Evolutionary conservation across 768 basidiomycete genomes (phyloP).

Genomic region (Obba rivulosa): DNA sequence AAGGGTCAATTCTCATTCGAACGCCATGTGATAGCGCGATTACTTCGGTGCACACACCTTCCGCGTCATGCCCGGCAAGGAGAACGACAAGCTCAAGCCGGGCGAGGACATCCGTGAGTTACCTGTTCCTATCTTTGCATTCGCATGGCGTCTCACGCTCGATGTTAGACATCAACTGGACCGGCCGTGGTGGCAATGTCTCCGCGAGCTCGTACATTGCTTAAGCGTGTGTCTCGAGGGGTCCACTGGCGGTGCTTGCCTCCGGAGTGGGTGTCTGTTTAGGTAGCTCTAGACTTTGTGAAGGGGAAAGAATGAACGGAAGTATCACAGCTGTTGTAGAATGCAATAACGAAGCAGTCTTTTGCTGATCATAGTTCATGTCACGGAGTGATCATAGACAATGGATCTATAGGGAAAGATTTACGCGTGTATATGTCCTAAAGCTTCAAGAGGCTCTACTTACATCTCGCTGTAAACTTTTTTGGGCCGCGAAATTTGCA

Average conservation of each 20-base stretch:
- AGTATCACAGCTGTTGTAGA: conserved; percentile 1
- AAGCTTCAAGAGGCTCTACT: too few relatives aligned
- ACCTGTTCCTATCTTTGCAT: neutral
- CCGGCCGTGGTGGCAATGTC: conserved; percentile 93
- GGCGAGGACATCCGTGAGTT: conserved; percentile 85
- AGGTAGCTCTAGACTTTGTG: too few relatives aligned
- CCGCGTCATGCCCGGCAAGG: conserved; percentile 88
- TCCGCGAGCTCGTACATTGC: conserved; percentile 83
- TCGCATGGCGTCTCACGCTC: neutral
- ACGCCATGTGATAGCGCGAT: conserved; percentile 60
- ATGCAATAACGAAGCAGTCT: too few relatives aligned
- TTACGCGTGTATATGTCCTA: too few relatives aligned
- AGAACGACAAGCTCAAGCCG: conserved; percentile 73
- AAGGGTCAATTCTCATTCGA: neutral
- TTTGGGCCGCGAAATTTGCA: too few relatives aligned
- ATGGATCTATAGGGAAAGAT: neutral
- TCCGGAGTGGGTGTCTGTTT: too few relatives aligned
- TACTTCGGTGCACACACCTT: conserved; percentile 99
- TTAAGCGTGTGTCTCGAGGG: conserved; percentile 25
- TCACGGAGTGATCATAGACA: conserved; percentile 1
- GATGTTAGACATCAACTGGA: conserved; percentile 90
- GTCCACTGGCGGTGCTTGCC: neutral
- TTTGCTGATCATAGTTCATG: too few relatives aligned
- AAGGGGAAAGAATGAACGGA: too few relatives aligned
- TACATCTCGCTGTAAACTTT: too few relatives aligned